Conservation (phyloP, 2,329 filamentous ascomycete species). For the Akanthomyces muscarius region DNA sequence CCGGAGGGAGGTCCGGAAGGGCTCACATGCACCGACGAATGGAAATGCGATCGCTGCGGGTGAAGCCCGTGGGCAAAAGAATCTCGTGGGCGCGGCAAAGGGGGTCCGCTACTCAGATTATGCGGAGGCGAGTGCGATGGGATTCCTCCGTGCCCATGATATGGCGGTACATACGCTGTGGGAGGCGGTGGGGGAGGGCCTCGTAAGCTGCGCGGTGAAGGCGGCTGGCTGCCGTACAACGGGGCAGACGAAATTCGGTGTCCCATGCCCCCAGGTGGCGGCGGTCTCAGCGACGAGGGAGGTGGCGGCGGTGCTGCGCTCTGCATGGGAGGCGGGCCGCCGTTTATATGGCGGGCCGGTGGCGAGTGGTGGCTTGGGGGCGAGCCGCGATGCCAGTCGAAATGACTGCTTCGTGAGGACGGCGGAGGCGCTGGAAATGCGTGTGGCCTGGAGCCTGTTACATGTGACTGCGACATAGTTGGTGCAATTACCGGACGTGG, state of each 20-base stretch:
- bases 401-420: neutral
- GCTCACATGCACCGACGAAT: constrained; percentile 39
- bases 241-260: constrained; percentile 33
- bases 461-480: constrained; percentile 2
- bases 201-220: constrained; percentile 44
- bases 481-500: constrained; percentile 17
- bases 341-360: constrained; percentile 47
- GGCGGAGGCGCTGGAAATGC: constrained; percentile 37
- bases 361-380: constrained; percentile 49
- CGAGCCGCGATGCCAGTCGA: constrained; percentile 25
- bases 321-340: constrained; percentile 36
- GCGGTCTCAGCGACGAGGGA: constrained; percentile 44
- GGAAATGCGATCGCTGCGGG: constrained; percentile 38
- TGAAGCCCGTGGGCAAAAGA: constrained; percentile 39
- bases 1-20: constrained; percentile 33
- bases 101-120: constrained; percentile 31
- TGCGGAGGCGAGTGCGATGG: constrained; percentile 23
- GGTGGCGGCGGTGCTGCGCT: constrained; percentile 25
- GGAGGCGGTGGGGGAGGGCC: constrained; percentile 34
- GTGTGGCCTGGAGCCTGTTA: constrained; percentile 27
- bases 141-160: constrained; percentile 23
- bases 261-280: constrained; percentile 38
- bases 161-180: constrained; percentile 37
- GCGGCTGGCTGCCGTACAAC: constrained; percentile 43
- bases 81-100: constrained; percentile 30